These are phyloP conservation scores for Metarhizium album DNA, from an alignment of 2,329 filamentous ascomycete species.

Conservation along the genomic window DNA sequence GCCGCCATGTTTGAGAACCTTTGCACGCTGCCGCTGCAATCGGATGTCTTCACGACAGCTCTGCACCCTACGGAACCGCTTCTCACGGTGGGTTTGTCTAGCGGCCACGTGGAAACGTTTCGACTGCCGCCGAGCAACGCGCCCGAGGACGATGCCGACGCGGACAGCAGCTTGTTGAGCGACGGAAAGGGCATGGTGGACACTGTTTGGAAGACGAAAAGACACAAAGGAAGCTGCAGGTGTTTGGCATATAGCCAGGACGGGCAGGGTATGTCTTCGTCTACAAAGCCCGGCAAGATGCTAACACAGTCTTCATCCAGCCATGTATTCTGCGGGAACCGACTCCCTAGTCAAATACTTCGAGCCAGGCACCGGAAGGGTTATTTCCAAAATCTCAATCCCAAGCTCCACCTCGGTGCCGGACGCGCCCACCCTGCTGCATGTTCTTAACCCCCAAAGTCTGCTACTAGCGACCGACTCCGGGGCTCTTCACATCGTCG, in stretches of 20 bases:
- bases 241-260: constrained; percentile 69
- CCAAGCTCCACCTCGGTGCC: constrained; percentile 44
- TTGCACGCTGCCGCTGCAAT: constrained; percentile 74
- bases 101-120: constrained; percentile 77
- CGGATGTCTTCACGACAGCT: constrained; percentile 81
- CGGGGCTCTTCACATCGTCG: constrained; percentile 77
- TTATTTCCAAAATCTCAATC: constrained; percentile 72
- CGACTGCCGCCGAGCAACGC: constrained; percentile 50
- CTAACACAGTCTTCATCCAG: constrained; percentile 20
- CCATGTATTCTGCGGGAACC: constrained; percentile 54
- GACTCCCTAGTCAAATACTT: constrained; percentile 49
- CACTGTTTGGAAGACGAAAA: constrained; percentile 72
- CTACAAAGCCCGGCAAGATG: background rate
- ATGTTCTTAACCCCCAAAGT: constrained; percentile 76
- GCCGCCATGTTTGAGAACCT: constrained; percentile 74
- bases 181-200: constrained; percentile 67
- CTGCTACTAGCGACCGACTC: constrained; percentile 87
- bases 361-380: constrained; percentile 49
- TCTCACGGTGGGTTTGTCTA: constrained; percentile 74
- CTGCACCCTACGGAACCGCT: constrained; percentile 78
- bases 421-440: constrained; percentile 71
- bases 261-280: constrained; percentile 47
- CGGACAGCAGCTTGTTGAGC: constrained; percentile 37
- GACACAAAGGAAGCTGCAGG: constrained; percentile 91
- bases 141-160: constrained; percentile 39